Base-by-base conservation (phyloP, 1,284 basidiomycete genomes). In the Malassezia cuniculi region DNA sequence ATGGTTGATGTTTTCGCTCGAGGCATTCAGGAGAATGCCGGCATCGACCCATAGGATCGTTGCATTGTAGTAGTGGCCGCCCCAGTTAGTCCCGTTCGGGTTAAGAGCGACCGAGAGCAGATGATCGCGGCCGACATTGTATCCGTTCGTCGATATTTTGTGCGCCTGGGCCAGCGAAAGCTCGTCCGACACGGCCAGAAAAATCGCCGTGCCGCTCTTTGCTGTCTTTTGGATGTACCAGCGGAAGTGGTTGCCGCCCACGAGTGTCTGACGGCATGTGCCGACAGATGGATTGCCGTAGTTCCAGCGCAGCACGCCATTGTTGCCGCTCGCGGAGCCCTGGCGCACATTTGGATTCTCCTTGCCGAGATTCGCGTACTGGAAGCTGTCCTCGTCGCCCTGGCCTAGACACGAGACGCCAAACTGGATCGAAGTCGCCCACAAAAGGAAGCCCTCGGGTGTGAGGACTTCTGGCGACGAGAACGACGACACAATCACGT, bases 241-340 rank as follows among this genome's bases (percentile, higher is more conserved):
- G 18, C 89, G 76, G 65, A 89, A 78, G 62, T 95, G 89, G 56
- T 82, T 77, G 5, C 89, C 89, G 9, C 89, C 89, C 47, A 82
- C 58, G 34, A 93, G 75, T 2, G 83, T 82, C 69, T 95, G 85
- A 51, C 43, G 48, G 38, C 62, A 64, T 3, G 55, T 55, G 4
- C 51, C 50, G 15, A 57, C 39, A 7, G 42, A 46, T 11, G 55
- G 39, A n/a, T 54, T 39, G 12, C 47, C 50, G 24, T 60, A 62
- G 36, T 61, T 62, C 48, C 50, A 61, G 10, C 55, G 51, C 14
- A 60, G 31, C 0, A 62, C 56, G 9, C 57, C 55, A 36, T 58
- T 62, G 36, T 50, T 34, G 1, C 60, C 60, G 11, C 36, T 46
- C 21, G 48, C 49, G 26, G 52, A 56, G 16, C 60, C 57, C 26